Evolutionary conservation across 495 filamentous ascomycete species (phyloP), one percentile per base, ranked within the genome.

Genomic region (Aspergillus indologenus): DNA sequence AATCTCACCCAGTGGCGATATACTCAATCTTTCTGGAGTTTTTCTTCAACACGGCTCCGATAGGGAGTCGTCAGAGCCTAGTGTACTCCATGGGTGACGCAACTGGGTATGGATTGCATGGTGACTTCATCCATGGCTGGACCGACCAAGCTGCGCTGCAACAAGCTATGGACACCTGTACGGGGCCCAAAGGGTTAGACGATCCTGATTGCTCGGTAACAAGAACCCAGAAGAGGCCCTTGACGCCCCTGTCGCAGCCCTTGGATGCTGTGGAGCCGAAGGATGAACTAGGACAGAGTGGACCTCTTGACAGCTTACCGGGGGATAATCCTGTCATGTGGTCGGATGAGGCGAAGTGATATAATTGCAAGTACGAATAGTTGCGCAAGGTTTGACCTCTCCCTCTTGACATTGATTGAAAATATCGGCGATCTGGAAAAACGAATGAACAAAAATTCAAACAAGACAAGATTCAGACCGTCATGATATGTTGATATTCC

Each of bases 1-100:
- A 59, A 29, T 62, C 65, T 53, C 89, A 90, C 74, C 85, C 85
- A 0, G 66, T 75, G 5, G 82, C 82, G 19, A 73, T 86, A 5
- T 73, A 85, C 61, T 85, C 86, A 42, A 72, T 91, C 53, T 90
- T 91, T 73, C 84, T 80, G 63, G 89, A 91, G 73, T 77, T 87
- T 34, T 80, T 85, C 67, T 91, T 81, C 73, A 74, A 85, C 66
- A 85, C 85, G 8, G 74, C 80, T 54, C 65, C 68, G 3, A 85
- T 87, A 60, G 69, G 72, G 19, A 70, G 81, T 57, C 56, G 61
- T 21, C 14, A 58, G 15, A 70, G 63, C 19, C 57, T 56, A 57
- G 48, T 67, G 54, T 67, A 66, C 29, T 60, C 66, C 1, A 69
- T 60, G 54, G 68, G 66, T 19, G 66, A 73, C 45, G 55, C 50